These are phyloP conservation scores for Trichoderma virens DNA, from an alignment of 495 filamentous ascomycete species.

Conservation along the genomic window DNA sequence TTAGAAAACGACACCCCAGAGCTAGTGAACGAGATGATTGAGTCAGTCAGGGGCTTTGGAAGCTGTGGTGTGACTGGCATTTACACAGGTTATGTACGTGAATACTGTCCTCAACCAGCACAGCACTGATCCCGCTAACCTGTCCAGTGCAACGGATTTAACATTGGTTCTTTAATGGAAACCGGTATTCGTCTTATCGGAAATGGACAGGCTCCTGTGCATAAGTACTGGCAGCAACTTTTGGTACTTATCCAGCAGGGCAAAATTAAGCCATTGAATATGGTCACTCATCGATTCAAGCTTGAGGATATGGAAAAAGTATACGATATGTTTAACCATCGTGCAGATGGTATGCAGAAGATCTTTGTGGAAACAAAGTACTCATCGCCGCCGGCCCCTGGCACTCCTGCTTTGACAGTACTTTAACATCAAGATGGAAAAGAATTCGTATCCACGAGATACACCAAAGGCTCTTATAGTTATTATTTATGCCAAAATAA, in stretches of 20 bases:
- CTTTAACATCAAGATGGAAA: slow-evolving; percentile 17
- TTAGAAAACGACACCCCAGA: slow-evolving; percentile 82
- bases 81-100: slow-evolving; percentile 69
- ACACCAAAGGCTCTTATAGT: not conserved
- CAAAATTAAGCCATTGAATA: slow-evolving; percentile 67
- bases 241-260: slow-evolving; percentile 59
- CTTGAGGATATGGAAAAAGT: slow-evolving; percentile 67
- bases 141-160: slow-evolving; percentile 65
- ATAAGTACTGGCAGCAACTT: slow-evolving; percentile 73
- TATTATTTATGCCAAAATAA: not conserved
- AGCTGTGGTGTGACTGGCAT: slow-evolving; percentile 71
- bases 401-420: slow-evolving; percentile 46
- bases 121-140: not conserved
- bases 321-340: slow-evolving; percentile 63
- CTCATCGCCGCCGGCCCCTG: slow-evolving; percentile 46
- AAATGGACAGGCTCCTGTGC: slow-evolving; percentile 78
- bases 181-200: slow-evolving; percentile 76
- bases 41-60: slow-evolving; percentile 66
- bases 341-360: slow-evolving; percentile 64
- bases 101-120: not conserved
- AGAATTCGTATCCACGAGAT: not conserved
- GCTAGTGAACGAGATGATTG: slow-evolving; percentile 82
- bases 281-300: slow-evolving; percentile 67
- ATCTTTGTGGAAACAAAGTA: slow-evolving; percentile 62
- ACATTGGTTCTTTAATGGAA: slow-evolving; percentile 81